Percentiles rank a stretch among this genome's conserved stretches.
phyloP scores from a whole-genome alignment of 139 green algal species.

The Chlorella sp. region DNA sequence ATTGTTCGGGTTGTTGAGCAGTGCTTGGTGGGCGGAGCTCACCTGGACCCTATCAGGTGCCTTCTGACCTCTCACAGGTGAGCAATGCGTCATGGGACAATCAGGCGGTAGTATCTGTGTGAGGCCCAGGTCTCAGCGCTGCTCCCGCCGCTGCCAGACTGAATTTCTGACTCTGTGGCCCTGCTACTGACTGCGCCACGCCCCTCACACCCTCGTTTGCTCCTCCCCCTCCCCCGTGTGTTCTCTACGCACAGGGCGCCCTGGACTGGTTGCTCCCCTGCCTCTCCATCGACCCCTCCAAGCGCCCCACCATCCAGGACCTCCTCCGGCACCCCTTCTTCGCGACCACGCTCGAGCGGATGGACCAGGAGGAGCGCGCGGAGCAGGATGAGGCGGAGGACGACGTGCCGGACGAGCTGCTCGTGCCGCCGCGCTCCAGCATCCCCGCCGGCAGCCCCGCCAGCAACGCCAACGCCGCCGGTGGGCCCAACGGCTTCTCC shows the following conservation, averaged over 20 bases:
- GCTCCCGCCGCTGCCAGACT: background rate
- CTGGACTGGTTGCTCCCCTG: background rate
- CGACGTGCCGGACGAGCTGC: background rate
- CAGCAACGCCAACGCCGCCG: too few relatives aligned
- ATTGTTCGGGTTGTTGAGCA: too few relatives aligned
- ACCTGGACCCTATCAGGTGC: too few relatives aligned
- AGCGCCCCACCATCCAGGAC: background rate
- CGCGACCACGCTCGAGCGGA: background rate
- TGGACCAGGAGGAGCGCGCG: background rate
- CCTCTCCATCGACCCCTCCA: background rate
- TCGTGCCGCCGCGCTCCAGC: background rate
- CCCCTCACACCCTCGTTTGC: too few relatives aligned
- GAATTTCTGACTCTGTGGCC: background rate
- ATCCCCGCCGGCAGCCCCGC: background rate
- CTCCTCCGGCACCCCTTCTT: background rate
- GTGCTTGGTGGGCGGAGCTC: too few relatives aligned
- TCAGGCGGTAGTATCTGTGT: background rate
- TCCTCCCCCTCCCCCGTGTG: background rate
- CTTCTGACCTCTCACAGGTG: background rate
- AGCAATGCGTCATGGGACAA: background rate
- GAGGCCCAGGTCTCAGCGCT: background rate
- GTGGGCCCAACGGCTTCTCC: background rate
- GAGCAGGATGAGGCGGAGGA: background rate
- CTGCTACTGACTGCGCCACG: background rate
- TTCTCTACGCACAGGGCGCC: background rate